phyloP scores from a whole-genome alignment of 2,329 filamentous ascomycete species.

The Drechslerella dactyloides region DNA sequence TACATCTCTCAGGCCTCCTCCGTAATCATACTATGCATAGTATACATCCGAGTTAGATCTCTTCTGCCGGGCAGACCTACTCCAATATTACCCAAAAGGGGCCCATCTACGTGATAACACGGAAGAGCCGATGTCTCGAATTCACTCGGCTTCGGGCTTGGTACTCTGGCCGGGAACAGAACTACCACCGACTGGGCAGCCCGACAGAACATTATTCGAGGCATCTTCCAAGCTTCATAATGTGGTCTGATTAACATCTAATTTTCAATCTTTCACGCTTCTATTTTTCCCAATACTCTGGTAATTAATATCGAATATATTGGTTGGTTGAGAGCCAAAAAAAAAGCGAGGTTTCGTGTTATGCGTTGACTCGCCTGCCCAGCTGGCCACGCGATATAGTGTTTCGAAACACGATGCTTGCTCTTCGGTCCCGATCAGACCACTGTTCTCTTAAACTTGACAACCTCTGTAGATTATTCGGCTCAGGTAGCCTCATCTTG shows the following conservation, averaged over 20 bases:
- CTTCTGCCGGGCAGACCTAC: constrained; percentile 7
- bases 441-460: constrained; percentile 20
- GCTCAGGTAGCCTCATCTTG: constrained; percentile 5
- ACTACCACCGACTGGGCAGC: neutral
- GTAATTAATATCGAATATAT: neutral
- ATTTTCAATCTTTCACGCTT: neutral
- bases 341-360: no score
- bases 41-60: constrained; percentile 8
- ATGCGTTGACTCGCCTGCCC: no score
- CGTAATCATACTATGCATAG: constrained; percentile 17
- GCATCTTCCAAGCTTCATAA: no score
- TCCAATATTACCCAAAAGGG: constrained; percentile 41
- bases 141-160: constrained; percentile 36
- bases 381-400: neutral
- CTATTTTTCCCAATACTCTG: neutral
- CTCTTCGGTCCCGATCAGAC: constrained; percentile 18
- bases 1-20: constrained; percentile 14
- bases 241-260: constrained; percentile 42
- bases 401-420: constrained; percentile 40
- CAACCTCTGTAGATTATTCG: neutral
- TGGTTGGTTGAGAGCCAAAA: no score
- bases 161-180: constrained; percentile 10
- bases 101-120: constrained; percentile 23
- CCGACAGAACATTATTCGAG: no score
- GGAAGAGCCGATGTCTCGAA: constrained; percentile 32